Evolutionary conservation across 306 rosid species (phyloP).

Genomic region (Quercus mongolica): DNA sequence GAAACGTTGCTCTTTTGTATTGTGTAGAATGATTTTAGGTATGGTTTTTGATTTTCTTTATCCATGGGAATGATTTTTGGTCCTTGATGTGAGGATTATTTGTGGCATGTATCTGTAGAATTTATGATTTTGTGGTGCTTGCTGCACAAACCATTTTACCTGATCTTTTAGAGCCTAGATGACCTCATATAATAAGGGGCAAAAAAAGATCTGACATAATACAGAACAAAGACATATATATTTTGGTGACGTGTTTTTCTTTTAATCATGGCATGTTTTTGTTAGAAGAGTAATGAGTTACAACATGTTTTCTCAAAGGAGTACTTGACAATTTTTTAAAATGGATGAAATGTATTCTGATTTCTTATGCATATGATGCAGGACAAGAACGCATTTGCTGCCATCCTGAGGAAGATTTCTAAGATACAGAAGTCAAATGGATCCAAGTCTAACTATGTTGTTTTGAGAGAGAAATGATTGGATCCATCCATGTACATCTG

Average conservation of each 20-base stretch:
- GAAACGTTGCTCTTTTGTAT: background rate
- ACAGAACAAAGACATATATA: background rate
- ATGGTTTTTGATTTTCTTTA: background rate
- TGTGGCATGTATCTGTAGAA: background rate
- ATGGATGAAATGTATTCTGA: background rate
- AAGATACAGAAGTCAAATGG: constrained; percentile 82
- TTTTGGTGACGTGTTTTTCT: background rate
- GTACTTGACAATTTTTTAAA: background rate
- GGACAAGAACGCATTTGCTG: constrained; percentile 92
- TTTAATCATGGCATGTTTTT: background rate
- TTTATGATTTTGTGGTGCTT: background rate
- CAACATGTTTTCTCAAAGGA: background rate
- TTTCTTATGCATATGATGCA: constrained; percentile 31
- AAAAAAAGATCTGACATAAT: too few relatives aligned
- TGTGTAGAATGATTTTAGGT: background rate
- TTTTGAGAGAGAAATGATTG: constrained; percentile 57
- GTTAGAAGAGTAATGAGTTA: background rate
- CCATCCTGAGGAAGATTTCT: constrained; percentile 78
- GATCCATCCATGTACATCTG: background rate
- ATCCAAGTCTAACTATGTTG: constrained; percentile 49
- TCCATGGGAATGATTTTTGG: background rate
- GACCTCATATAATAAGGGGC: background rate
- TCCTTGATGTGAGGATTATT: background rate
- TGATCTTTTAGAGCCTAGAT: background rate
- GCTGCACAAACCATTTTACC: background rate